Percentiles rank a stretch among this genome's conserved stretches.
These are phyloP conservation scores for Kazachstania psychrophila DNA, from an alignment of 805 yeast genomes.

Conservation along the genomic window DNA sequence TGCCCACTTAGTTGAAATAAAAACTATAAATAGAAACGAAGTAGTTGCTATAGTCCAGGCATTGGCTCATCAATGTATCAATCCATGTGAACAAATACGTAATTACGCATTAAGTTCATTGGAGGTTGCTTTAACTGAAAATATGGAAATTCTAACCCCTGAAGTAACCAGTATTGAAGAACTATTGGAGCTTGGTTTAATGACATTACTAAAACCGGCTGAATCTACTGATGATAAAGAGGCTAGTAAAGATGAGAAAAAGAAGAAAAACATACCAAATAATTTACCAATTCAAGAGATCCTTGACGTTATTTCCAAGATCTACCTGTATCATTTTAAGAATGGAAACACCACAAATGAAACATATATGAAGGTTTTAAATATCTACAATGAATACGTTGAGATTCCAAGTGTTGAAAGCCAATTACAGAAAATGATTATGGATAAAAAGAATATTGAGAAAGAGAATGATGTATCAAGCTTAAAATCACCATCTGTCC, in stretches of 20 bases:
- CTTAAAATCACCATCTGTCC: not conserved
- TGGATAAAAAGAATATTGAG: conserved; percentile 30
- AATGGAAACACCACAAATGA: conserved; percentile 31
- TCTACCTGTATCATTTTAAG: conserved; percentile 42
- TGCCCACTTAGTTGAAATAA: conserved; percentile 36
- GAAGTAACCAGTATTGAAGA: conserved; percentile 41
- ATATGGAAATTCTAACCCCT: conserved; percentile 29
- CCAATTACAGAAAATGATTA: conserved; percentile 32
- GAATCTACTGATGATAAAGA: conserved; percentile 33
- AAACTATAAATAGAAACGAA: conserved; percentile 26
- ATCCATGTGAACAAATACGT: conserved; percentile 75
- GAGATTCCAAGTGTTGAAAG: conserved; percentile 33
- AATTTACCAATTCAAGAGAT: conserved; percentile 52
- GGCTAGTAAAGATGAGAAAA: not conserved
- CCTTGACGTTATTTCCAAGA: conserved; percentile 56
- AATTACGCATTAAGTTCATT: conserved; percentile 53
- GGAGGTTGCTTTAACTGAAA: conserved; percentile 35
- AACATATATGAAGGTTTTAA: conserved; percentile 31
- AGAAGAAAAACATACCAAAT: not conserved
- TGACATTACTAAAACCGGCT: conserved; percentile 39
- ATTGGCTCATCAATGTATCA: conserved; percentile 78
- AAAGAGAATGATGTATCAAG: conserved; percentile 1
- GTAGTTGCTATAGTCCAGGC: conserved; percentile 63
- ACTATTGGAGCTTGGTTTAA: conserved; percentile 61
- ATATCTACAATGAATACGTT: conserved; percentile 33